phyloP scores from a whole-genome alignment of 169 alveolate genomes.

The Eimeria maxima region DNA sequence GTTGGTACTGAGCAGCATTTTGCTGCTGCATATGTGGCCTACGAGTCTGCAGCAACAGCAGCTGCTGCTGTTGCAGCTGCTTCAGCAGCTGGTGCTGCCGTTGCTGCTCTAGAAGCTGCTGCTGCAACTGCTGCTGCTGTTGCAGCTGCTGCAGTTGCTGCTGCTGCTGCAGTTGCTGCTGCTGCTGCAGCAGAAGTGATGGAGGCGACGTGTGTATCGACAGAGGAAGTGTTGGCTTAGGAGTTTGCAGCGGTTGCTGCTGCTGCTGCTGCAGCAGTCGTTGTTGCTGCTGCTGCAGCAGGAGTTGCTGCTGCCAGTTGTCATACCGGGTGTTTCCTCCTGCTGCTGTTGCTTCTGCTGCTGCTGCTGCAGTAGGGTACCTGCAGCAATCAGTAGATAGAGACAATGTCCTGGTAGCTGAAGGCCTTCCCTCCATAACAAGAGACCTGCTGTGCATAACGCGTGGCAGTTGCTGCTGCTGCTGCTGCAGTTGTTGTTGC shows the following conservation, averaged over 20 bases:
- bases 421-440: background rate
- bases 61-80: conserved; percentile 13
- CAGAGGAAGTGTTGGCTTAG: background rate
- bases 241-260: too few relatives aligned
- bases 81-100: background rate
- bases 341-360: conserved; percentile 12
- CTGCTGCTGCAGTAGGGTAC: background rate
- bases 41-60: background rate
- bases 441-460: conserved; percentile 19
- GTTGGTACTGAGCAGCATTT: too few relatives aligned
- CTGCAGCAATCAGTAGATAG: background rate
- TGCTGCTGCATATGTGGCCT: background rate
- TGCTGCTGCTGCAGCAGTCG: background rate
- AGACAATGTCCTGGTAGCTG: background rate
- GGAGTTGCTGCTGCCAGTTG: background rate
- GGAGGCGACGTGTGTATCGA: background rate
- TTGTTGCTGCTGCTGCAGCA: background rate
- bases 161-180: background rate
- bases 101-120: background rate
- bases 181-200: background rate
- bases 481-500: background rate
- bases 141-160: background rate
- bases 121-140: background rate
- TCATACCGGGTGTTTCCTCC: background rate
- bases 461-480: conserved; percentile 19